Evolutionary conservation across 495 filamentous ascomycete species (phyloP), one percentile per base, ranked within the genome.

Genomic region (Cryomyces antarcticus): DNA sequence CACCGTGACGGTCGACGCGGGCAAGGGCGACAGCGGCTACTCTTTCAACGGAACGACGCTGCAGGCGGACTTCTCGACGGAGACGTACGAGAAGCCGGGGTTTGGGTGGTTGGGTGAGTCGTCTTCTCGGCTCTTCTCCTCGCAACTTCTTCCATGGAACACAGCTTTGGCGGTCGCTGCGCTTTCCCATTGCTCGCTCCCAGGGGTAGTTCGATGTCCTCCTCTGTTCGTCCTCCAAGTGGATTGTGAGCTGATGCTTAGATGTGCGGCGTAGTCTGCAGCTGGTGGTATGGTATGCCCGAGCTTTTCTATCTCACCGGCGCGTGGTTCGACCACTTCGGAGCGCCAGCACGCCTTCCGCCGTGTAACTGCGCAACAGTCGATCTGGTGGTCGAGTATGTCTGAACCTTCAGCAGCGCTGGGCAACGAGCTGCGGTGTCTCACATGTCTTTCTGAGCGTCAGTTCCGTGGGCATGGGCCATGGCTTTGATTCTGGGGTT

Each of bases 21-120:
- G 61, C 11, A 45, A 48, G 11, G 62, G 62, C 11, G 42, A 31
- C 7, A 41, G 40, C 2, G 66, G 57, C 6, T 70, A 67, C 52
- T 62, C 55, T 34, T 47, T 67, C 42, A 57, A 60, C 28, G 49
- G 49, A 7, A 54, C 50, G 28, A 52, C 53, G 11, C 46, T 72
- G 39, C 47, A 64, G 37, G 67, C 59, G 59, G 61, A 55, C 31
- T 24, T 24, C 17, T 11, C 5, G 28, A 48, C 48, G 28, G 58
- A 59, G 7, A 71, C 69, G 41, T 62, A 54, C 12, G 17, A 24
- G 17, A 24, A 24, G 17, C 17, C 17, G 17, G 17, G 17, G 17
- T 24, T 24, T 2, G 67, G 69, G n/a, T 72, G 69, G 69, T 48
- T 70, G 27, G 66, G 67, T 72, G 50, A 53, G 66, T 62, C 37